Percentiles rank a stretch among this genome's conserved stretches.
Conservation (phyloP, 2,329 filamentous ascomycete genomes). For the Ceratocystis lukuohia region DNA sequence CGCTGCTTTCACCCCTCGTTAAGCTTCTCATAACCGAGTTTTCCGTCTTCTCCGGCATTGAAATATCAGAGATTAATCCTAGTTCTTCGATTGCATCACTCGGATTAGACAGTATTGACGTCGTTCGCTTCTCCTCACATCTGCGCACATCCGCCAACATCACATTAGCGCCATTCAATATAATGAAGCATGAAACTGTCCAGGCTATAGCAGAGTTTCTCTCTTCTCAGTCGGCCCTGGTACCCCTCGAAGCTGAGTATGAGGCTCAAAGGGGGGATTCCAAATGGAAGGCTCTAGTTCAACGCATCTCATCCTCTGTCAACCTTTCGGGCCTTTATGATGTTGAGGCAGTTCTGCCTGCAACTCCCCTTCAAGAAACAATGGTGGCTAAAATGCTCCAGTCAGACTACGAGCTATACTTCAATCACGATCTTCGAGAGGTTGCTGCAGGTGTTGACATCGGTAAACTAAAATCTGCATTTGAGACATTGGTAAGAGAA, state of each 20-base stretch:
- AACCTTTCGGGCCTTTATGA: slow-evolving; percentile 18
- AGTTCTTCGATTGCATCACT: slow-evolving; percentile 61
- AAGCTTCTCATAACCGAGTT: neutral
- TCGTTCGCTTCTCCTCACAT: slow-evolving; percentile 67
- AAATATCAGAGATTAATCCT: slow-evolving; percentile 38
- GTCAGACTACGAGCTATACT: slow-evolving; percentile 63
- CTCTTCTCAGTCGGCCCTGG: neutral
- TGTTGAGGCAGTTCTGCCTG: slow-evolving; percentile 51
- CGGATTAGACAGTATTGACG: slow-evolving; percentile 83
- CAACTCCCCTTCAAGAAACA: slow-evolving; percentile 73
- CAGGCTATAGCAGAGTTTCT: slow-evolving; percentile 35
- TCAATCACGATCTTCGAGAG: slow-evolving; percentile 68
- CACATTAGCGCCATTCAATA: slow-evolving; percentile 54
- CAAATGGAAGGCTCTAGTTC: neutral
- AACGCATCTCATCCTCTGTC: neutral
- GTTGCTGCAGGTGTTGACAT: slow-evolving; percentile 43
- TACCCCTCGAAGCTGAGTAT: slow-evolving; percentile 19
- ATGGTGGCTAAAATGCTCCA: slow-evolving; percentile 72
- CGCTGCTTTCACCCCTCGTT: neutral
- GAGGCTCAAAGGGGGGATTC: slow-evolving; percentile 19
- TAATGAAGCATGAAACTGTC: slow-evolving; percentile 62
- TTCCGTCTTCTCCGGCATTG: slow-evolving; percentile 40
- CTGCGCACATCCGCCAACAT: slow-evolving; percentile 45
- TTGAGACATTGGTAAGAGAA: slow-evolving; percentile 42
- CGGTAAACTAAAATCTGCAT: slow-evolving; percentile 44